phyloP scores from a whole-genome alignment of 169 alveolate genomes.

The Besnoitia besnoiti region DNA sequence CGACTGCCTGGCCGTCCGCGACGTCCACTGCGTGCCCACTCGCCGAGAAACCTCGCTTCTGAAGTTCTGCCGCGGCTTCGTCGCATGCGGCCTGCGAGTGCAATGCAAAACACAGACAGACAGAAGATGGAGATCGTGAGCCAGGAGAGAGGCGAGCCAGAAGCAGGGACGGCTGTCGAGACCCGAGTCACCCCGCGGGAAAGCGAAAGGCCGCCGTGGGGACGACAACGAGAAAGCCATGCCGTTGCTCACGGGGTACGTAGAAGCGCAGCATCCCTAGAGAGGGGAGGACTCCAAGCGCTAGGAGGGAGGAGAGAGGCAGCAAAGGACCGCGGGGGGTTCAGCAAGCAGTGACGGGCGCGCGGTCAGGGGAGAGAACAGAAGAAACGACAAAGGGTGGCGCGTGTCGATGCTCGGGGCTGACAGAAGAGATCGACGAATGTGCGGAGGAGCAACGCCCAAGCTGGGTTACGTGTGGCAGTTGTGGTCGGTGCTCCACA shows the following conservation, averaged over 20 bases:
- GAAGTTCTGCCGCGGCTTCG: slow-evolving; percentile 71
- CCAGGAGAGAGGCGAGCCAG: not conserved
- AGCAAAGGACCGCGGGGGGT: not conserved
- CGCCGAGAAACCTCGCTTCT: slow-evolving; percentile 65
- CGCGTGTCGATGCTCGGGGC: slow-evolving; percentile 73
- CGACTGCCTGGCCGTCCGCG: slow-evolving; percentile 69
- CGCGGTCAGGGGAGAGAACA: not conserved
- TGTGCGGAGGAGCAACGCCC: too few species aligned
- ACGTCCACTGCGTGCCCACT: slow-evolving; percentile 75
- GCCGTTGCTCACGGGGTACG: not conserved
- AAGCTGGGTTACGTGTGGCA: too few species aligned
- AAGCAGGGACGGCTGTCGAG: not conserved
- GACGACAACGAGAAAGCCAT: not conserved
- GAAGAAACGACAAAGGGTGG: not conserved
- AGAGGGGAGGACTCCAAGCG: not conserved
- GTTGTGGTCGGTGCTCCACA: too few species aligned
- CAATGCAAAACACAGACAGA: not conserved
- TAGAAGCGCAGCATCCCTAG: not conserved
- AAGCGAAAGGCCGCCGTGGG: not conserved
- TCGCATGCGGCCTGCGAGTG: slow-evolving; percentile 73
- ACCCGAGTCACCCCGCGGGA: not conserved
- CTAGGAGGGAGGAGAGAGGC: not conserved
- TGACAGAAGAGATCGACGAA: too few species aligned
- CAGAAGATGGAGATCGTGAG: not conserved
- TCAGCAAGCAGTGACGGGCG: not conserved